These are phyloP conservation scores for Malassezia japonica DNA, from an alignment of 1,284 basidiomycete genomes.

Conservation along the genomic window DNA sequence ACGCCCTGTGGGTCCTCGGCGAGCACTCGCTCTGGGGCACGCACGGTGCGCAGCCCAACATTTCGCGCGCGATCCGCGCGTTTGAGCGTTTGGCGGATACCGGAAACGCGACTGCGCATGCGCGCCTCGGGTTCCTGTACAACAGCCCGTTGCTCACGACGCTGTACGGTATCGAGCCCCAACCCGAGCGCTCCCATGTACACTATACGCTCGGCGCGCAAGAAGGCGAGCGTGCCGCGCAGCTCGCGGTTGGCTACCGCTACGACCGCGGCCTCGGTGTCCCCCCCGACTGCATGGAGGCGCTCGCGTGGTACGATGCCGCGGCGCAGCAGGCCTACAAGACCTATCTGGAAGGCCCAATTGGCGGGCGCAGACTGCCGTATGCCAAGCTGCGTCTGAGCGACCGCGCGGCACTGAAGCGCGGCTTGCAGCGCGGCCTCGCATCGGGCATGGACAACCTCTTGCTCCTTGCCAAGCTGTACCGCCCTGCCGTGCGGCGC, in stretches of 20 bases:
- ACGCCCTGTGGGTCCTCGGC: constrained; percentile 43
- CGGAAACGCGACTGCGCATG: constrained; percentile 43
- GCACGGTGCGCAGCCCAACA: constrained; percentile 31
- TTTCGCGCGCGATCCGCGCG: constrained; percentile 27
- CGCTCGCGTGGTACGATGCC: constrained; percentile 35
- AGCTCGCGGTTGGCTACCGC: constrained; percentile 88
- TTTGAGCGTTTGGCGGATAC: constrained; percentile 26
- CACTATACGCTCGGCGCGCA: constrained; percentile 89
- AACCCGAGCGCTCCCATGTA: constrained; percentile 59
- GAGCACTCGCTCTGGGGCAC: constrained; percentile 45
- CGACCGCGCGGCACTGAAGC: constrained; percentile 54
- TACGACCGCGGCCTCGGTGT: constrained; percentile 84
- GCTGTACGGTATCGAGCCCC: not conserved
- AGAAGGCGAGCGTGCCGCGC: constrained; percentile 71
- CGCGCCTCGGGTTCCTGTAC: constrained; percentile 38
- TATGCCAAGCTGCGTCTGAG: constrained; percentile 73
- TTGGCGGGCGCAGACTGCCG: constrained; percentile 77
- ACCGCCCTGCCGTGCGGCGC: not conserved
- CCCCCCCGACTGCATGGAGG: constrained; percentile 56
- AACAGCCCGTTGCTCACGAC: constrained; percentile 15
- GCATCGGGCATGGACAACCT: not conserved
- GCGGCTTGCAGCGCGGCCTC: not conserved
- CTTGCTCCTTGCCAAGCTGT: not conserved
- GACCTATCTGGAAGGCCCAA: constrained; percentile 71
- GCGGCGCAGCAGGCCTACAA: constrained; percentile 53